These are phyloP conservation scores for Gynochthodes officinalis DNA, from an alignment of 257 asterid genomes.

Conservation along the genomic window DNA sequence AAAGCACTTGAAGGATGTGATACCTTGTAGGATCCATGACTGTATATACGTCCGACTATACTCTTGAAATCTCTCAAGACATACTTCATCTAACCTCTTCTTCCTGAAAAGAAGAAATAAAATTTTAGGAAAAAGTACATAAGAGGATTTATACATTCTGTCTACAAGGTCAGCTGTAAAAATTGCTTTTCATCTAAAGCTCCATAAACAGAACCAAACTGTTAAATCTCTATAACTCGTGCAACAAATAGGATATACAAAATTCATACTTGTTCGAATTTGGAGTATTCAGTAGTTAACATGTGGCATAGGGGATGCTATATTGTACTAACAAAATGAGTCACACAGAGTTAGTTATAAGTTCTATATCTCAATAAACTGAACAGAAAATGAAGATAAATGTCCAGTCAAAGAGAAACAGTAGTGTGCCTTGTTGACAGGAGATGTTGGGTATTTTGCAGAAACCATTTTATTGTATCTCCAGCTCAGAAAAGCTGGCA, in stretches of 20 bases:
- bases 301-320: not conserved
- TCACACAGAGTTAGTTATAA: not conserved
- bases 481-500: not conserved
- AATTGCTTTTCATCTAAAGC: not conserved
- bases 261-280: not conserved
- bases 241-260: not conserved
- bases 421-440: not conserved
- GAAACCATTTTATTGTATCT: not conserved
- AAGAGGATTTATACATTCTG: not conserved
- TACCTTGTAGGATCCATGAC: slow-evolving; percentile 95
- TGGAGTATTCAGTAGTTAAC: not conserved
- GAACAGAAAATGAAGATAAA: not conserved
- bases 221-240: not conserved
- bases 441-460: not conserved
- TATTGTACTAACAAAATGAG: not conserved
- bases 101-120: slow-evolving; percentile 43
- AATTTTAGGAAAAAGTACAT: slow-evolving; percentile 2
- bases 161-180: not conserved
- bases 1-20: slow-evolving; percentile 12
- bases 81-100: slow-evolving; percentile 85
- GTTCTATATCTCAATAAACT: not conserved
- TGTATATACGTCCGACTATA: slow-evolving; percentile 87
- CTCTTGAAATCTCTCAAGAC: slow-evolving; percentile 84
- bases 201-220: not conserved
- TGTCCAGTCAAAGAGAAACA: not conserved